Evolutionary conservation across 495 filamentous ascomycete species (phyloP).

Genomic region (Trypethelium eluteriae): DNA sequence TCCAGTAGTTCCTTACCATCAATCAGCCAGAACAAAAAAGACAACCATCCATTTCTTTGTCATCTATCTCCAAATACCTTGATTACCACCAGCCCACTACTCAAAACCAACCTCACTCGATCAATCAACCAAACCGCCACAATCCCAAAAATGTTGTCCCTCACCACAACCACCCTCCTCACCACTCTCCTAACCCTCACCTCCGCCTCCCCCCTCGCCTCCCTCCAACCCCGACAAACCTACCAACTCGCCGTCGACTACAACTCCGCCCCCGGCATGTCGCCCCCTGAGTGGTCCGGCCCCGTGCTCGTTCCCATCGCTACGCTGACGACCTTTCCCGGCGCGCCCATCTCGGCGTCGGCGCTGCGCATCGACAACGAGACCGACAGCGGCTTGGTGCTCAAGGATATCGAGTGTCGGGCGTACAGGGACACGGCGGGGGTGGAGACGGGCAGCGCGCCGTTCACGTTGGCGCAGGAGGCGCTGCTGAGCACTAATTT

Average conservation of each 20-base stretch:
- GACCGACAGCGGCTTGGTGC: neutral
- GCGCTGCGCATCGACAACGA: slow-evolving; percentile 5
- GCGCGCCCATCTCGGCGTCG: neutral
- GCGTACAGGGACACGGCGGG: slow-evolving; percentile 13
- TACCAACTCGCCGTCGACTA: neutral
- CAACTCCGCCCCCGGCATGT: neutral
- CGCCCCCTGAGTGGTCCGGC: neutral
- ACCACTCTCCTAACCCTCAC: neutral
- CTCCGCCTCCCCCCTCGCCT: neutral
- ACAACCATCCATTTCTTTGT: too few relatives aligned
- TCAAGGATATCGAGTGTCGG: slow-evolving; percentile 12
- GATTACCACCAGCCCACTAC: neutral
- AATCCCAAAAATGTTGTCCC: neutral
- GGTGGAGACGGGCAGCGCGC: slow-evolving; percentile 13
- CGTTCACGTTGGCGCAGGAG: slow-evolving; percentile 8
- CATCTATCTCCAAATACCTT: too few relatives aligned
- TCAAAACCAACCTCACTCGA: neutral
- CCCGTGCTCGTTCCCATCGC: neutral
- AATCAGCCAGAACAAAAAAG: too few relatives aligned
- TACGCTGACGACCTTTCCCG: neutral
- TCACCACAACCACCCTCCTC: neutral
- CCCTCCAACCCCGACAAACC: neutral
- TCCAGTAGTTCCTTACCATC: too few relatives aligned
- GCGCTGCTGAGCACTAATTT: slow-evolving; percentile 13
- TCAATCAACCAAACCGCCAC: neutral